Evolutionary conservation across 208 protist species (phyloP).

Genomic region (Naegleria gruberi): DNA sequence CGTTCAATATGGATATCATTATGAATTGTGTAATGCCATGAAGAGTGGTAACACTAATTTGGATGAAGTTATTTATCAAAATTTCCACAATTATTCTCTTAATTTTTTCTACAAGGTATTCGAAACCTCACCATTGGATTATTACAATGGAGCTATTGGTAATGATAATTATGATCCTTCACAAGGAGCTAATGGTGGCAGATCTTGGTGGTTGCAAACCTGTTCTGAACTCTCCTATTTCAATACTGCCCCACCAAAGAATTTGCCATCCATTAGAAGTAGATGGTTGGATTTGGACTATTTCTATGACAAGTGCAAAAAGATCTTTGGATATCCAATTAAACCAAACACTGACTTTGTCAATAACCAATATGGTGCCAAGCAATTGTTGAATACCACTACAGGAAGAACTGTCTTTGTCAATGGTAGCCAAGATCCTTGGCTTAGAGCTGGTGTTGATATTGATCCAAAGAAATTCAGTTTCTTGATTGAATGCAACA

Average conservation of each 20-base stretch:
- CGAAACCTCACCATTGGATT: neutral
- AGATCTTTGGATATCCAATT: neutral
- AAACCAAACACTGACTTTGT: neutral
- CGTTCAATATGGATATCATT: conserved; percentile 16
- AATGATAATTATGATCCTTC: neutral
- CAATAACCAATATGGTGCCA: neutral
- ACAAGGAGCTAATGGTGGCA: neutral
- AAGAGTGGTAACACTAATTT: neutral
- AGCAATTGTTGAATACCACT: neutral
- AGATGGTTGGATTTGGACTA: neutral
- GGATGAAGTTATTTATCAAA: neutral
- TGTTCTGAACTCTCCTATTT: neutral
- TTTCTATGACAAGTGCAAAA: neutral
- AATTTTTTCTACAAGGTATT: neutral
- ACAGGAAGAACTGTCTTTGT: neutral
- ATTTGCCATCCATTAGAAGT: neutral
- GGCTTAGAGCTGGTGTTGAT: neutral
- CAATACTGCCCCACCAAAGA: neutral
- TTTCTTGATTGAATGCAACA: neutral
- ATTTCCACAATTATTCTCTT: neutral
- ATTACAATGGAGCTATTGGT: neutral
- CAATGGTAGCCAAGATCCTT: conserved; percentile 17
- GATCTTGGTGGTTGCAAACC: neutral
- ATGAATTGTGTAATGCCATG: neutral
- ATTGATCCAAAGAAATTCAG: too few relatives aligned